Conservation (phyloP, 441 rosid species). For the Metrosideros polymorpha region DNA sequence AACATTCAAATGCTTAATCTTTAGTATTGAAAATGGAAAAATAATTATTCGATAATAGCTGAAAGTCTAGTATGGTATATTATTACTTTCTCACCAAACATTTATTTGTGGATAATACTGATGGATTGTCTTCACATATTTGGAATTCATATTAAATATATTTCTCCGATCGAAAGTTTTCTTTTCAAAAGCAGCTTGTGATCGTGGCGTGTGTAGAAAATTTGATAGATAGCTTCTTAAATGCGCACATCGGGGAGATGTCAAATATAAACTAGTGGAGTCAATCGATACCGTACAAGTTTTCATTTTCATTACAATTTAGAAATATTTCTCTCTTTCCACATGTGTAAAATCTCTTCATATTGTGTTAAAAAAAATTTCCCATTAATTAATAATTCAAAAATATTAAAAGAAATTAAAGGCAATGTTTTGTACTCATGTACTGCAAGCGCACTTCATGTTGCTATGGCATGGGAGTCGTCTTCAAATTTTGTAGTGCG, state of each 20-base stretch:
- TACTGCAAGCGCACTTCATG: neutral
- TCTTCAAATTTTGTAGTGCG: no score
- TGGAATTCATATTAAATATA: neutral
- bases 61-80: neutral
- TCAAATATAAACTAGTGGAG: neutral
- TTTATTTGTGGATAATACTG: neutral
- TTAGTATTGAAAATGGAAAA: neutral
- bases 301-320: neutral
- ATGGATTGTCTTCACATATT: neutral
- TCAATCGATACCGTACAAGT: neutral
- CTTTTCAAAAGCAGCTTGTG: neutral
- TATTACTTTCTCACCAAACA: neutral
- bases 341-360: neutral
- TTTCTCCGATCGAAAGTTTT: neutral
- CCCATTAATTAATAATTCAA: neutral
- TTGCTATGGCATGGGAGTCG: no score
- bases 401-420: neutral
- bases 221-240: neutral
- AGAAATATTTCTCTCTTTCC: neutral
- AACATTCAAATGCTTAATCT: neutral
- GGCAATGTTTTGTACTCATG: neutral
- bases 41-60: neutral
- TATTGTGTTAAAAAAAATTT: neutral
- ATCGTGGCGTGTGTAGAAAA: neutral
- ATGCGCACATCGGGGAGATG: neutral